A percentile compares a stretch with the other conserved stretches of the same genome.
Conservation (phyloP, 306 rosid species). For the Castanospermum australe region DNA sequence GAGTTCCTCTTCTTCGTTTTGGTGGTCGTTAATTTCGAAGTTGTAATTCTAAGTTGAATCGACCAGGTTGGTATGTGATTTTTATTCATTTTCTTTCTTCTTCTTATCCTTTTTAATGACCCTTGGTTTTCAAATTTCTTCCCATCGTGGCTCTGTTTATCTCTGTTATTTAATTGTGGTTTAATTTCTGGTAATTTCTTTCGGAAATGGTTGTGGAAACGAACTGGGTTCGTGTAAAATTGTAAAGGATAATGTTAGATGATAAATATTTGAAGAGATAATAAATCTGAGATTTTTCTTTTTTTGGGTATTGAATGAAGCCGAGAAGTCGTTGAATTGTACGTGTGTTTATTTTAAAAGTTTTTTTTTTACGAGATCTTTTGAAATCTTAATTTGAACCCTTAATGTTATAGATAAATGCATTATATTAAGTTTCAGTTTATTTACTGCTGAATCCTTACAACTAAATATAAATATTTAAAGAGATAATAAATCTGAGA, state of each 20-base stretch:
- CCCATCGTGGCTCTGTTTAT: neutral
- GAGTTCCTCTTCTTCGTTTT: neutral
- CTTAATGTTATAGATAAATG: no score
- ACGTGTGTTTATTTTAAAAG: no score
- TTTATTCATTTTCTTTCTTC: neutral
- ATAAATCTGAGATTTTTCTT: no score
- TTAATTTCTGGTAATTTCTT: neutral
- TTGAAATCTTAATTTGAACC: no score
- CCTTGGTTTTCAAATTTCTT: neutral
- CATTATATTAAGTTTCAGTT: no score
- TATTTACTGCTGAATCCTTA: no score
- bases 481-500: no score
- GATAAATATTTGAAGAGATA: neutral
- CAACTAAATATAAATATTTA: no score
- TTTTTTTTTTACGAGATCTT: no score
- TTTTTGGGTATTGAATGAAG: no score
- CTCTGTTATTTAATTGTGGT: neutral
- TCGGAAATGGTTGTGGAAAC: neutral
- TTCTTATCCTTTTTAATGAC: neutral
- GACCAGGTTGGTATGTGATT: neutral
- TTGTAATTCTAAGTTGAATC: neutral
- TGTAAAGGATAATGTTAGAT: neutral
- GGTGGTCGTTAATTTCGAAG: neutral
- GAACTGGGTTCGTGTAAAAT: neutral
- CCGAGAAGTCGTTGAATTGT: no score